These are phyloP conservation scores for Metarhizium rileyi DNA, from an alignment of 2,329 filamentous ascomycete genomes.

Conservation along the genomic window DNA sequence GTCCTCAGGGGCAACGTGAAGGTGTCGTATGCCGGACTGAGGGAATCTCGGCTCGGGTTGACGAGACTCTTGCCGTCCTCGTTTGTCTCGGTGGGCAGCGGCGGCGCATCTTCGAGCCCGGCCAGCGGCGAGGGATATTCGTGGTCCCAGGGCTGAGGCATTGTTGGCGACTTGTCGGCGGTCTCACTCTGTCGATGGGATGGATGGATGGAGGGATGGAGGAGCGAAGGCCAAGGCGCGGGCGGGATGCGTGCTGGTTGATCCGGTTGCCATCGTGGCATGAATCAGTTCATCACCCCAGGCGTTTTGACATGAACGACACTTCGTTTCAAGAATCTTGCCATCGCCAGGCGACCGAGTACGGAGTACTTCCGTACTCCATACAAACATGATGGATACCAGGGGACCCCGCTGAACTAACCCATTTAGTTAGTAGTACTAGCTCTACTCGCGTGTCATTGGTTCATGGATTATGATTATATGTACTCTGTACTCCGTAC, in stretches of 20 bases:
- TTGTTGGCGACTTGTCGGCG: conserved; percentile 5
- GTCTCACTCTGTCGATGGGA: background rate
- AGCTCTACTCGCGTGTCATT: no score
- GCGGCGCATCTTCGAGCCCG: conserved; percentile 46
- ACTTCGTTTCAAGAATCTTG: no score
- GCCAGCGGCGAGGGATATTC: conserved; percentile 38
- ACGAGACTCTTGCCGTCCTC: conserved; percentile 69
- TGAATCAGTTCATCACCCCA: no score
- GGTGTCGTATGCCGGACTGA: conserved; percentile 58
- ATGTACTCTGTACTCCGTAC: no score
- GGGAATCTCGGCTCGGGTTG: conserved; percentile 51
- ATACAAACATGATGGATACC: no score
- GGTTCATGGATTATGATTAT: no score
- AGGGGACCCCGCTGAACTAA: no score
- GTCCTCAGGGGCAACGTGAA: conserved; percentile 63
- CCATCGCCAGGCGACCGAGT: no score
- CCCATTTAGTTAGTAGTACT: no score
- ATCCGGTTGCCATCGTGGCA: background rate
- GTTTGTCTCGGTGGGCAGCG: conserved; percentile 46
- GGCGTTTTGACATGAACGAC: no score
- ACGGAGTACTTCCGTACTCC: no score
- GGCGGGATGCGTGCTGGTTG: background rate
- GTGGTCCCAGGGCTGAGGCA: conserved; percentile 13
- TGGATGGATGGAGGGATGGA: background rate
- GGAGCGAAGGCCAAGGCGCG: background rate